These are phyloP conservation scores for Epichloe uncinata DNA, from an alignment of 2,329 filamentous ascomycete genomes.

Conservation along the genomic window DNA sequence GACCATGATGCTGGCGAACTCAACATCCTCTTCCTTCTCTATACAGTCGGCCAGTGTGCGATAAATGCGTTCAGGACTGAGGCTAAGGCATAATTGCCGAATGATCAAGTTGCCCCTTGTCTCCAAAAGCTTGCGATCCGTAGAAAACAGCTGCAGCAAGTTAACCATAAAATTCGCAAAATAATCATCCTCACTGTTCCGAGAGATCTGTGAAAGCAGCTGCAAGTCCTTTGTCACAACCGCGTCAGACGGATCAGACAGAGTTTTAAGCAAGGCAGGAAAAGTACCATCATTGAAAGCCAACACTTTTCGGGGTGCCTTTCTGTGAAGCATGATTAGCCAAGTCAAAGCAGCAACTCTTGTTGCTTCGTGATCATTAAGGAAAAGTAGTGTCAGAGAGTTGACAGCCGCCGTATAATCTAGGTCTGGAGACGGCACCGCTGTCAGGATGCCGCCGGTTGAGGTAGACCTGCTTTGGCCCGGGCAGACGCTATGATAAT, in stretches of 20 bases:
- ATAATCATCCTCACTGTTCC: constrained; percentile 93
- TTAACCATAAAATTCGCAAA: constrained; percentile 99
- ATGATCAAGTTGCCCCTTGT: constrained; percentile 93
- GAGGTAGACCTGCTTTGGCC: constrained; percentile 33
- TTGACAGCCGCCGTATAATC: constrained; percentile 93
- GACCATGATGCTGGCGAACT: constrained; percentile 99
- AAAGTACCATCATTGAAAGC: constrained; percentile 97
- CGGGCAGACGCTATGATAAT: constrained; percentile 38
- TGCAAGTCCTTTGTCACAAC: constrained; percentile 93
- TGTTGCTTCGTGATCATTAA: constrained; percentile 94
- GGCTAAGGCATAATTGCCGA: constrained; percentile 78
- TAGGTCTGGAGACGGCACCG: constrained; percentile 49
- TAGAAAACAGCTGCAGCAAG: constrained; percentile 86
- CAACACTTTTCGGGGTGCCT: constrained; percentile 83
- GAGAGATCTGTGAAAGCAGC: constrained; percentile 86
- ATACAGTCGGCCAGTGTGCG: constrained; percentile 91
- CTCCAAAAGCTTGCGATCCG: constrained; percentile 80
- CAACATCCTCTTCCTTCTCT: constrained; percentile 93
- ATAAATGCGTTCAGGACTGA: constrained; percentile 92
- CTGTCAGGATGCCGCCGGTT: constrained; percentile 30
- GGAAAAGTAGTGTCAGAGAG: constrained; percentile 80
- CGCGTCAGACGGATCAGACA: constrained; percentile 88
- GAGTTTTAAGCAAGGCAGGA: constrained; percentile 84
- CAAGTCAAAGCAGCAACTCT: constrained; percentile 86
- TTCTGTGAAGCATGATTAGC: constrained; percentile 95